Base-by-base conservation (phyloP, 306 rosid genomes). In the Vicia faba region DNA sequence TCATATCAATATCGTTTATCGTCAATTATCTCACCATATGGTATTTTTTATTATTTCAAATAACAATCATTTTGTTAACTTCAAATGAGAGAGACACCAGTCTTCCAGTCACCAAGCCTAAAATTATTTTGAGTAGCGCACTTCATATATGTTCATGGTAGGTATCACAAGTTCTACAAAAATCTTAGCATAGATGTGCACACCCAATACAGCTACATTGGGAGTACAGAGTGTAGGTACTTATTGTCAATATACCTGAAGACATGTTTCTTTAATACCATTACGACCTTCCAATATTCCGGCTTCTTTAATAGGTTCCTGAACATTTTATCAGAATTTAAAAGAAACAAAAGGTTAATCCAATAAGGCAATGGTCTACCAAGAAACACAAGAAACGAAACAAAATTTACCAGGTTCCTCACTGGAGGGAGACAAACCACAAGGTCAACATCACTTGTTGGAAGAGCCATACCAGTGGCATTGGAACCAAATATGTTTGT, bases 301-400 rank as follows among this genome's bases (percentile, higher is more conserved):
- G 80, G 97, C 97, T 87, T 92, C 97, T 84, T 89, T 92, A 64
- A 92, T 92, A 60, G 97, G 97, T 81, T 92, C 97, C 97, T 92
- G 70, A 76, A 69, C 68, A 50, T 60, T 72, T 68, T 43, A 54
- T 20, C 28, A 15, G 18, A 56, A 49, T 8, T 46, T 70, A 43
- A 58, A 58, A 19, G 46, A 74, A 38, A 9, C 39, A 35, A 61
- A 63, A 28, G 19, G 54, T 73, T 72, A 71, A 25, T 19, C 62
- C 56, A 10, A 41, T 60, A 46, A 41, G 66, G 67, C 65, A 68
- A 59, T 11, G 40, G 44, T 43, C 74, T 11, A 40, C 29, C 35
- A 46, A 9, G 56, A 70, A 54, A 55, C 39, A 62, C 39, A 19
- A 56, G 66, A 36, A 43, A 49, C 29, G 60, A 44, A 43, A 40